phyloP scores from a whole-genome alignment of 2,329 filamentous ascomycete species.

The Clonostachys rosea region DNA sequence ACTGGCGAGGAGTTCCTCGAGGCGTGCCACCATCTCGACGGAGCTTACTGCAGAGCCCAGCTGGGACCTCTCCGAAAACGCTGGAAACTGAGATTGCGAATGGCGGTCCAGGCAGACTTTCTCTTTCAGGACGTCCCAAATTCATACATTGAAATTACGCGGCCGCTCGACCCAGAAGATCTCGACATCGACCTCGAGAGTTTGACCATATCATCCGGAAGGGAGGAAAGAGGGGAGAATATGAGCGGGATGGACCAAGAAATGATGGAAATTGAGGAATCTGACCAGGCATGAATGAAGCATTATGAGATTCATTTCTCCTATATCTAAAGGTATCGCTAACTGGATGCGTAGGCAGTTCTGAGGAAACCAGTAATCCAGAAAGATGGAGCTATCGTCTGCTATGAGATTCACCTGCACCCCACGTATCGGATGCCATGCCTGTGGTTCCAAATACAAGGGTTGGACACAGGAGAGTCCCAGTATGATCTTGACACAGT shows the following conservation, averaged over 20 bases:
- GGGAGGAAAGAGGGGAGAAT: constrained; percentile 7
- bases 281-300: constrained; percentile 39
- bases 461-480: constrained; percentile 48
- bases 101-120: constrained; percentile 41
- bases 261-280: constrained; percentile 46
- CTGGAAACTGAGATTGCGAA: constrained; percentile 51
- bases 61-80: constrained; percentile 47
- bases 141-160: constrained; percentile 53
- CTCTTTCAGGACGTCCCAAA: constrained; percentile 33
- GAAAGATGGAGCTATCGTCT: constrained; percentile 42
- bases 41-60: constrained; percentile 51
- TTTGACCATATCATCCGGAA: constrained; percentile 32
- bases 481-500: constrained; percentile 63
- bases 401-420: constrained; percentile 72
- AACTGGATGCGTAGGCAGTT: constrained; percentile 26
- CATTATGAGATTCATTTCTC: not conserved
- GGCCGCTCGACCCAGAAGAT: constrained; percentile 41
- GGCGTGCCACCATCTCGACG: constrained; percentile 59
- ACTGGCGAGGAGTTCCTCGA: constrained; percentile 58
- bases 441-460: constrained; percentile 68
- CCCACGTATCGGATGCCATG: constrained; percentile 72
- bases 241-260: constrained; percentile 27
- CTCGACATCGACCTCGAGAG: constrained; percentile 39
- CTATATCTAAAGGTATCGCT: not conserved
- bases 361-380: constrained; percentile 15